Evolutionary conservation across 805 yeast species (phyloP).

Genomic region (Isabelozyma pseudorhagii): DNA sequence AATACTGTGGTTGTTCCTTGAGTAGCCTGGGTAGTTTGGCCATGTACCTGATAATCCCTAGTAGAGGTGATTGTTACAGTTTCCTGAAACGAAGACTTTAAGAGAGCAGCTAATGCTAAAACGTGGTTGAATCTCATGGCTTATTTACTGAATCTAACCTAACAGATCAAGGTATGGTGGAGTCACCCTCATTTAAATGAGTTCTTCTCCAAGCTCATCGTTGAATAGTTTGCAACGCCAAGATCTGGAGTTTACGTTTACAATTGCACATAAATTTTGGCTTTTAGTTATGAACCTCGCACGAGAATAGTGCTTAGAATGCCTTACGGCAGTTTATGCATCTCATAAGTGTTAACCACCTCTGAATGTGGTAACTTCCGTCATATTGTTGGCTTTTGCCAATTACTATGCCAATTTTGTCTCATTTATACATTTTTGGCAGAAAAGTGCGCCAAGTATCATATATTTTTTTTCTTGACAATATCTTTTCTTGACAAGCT

Average conservation of each 20-base stretch:
- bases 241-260: neutral
- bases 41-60: slow-evolving; percentile 1
- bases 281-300: too few relatives aligned
- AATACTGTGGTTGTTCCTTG: neutral
- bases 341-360: neutral
- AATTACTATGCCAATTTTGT: neutral
- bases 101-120: neutral
- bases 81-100: neutral
- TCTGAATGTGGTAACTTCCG: neutral
- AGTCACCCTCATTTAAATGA: neutral
- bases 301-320: too few relatives aligned
- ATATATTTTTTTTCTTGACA: neutral
- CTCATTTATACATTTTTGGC: neutral
- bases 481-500: too few relatives aligned
- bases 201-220: neutral
- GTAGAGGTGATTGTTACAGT: slow-evolving; percentile 7
- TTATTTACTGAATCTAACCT: neutral
- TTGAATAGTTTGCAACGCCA: neutral
- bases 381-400: neutral
- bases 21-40: neutral
- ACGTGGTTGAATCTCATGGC: neutral
- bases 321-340: too few relatives aligned
- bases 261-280: too few relatives aligned
- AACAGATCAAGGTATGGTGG: neutral
- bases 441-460: neutral